Percentiles rank a stretch among this genome's conserved stretches.
phyloP scores from a whole-genome alignment of 495 filamentous ascomycete species.

The Aspergillus saccharolyticus region DNA sequence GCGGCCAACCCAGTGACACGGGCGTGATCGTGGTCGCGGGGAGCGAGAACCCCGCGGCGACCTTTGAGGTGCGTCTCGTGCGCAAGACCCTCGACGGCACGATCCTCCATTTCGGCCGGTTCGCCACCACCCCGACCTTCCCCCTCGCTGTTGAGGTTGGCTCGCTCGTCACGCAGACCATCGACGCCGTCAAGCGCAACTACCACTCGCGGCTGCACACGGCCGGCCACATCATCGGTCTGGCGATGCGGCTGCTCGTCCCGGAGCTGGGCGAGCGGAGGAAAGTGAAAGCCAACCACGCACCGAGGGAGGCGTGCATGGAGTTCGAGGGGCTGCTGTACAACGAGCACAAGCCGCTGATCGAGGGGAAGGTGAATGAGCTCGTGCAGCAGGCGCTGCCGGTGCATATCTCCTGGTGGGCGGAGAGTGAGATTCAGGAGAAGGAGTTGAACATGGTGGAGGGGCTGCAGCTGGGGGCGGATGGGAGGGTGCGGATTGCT shows the following conservation, averaged over 20 bases:
- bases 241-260: constrained; percentile 51
- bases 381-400: constrained; percentile 45
- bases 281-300: constrained; percentile 60
- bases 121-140: constrained; percentile 19
- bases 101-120: constrained; percentile 56
- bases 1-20: constrained; percentile 59
- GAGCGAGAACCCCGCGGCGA: background rate
- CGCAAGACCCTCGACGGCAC: constrained; percentile 43
- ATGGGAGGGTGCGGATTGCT: constrained; percentile 48
- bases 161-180: constrained; percentile 42
- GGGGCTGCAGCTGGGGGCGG: constrained; percentile 37
- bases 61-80: constrained; percentile 48
- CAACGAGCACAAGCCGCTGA: constrained; percentile 51
- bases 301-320: constrained; percentile 52
- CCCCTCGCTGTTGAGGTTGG: constrained; percentile 26
- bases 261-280: constrained; percentile 36
- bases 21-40: constrained; percentile 41
- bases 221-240: constrained; percentile 58
- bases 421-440: constrained; percentile 36
- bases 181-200: constrained; percentile 50
- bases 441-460: constrained; percentile 14
- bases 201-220: constrained; percentile 60
- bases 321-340: constrained; percentile 59
- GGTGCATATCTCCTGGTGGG: constrained; percentile 55
- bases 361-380: constrained; percentile 53